Conservation (phyloP, 176 grass and related monocot genomes). For the Pontederia paniculata region DNA sequence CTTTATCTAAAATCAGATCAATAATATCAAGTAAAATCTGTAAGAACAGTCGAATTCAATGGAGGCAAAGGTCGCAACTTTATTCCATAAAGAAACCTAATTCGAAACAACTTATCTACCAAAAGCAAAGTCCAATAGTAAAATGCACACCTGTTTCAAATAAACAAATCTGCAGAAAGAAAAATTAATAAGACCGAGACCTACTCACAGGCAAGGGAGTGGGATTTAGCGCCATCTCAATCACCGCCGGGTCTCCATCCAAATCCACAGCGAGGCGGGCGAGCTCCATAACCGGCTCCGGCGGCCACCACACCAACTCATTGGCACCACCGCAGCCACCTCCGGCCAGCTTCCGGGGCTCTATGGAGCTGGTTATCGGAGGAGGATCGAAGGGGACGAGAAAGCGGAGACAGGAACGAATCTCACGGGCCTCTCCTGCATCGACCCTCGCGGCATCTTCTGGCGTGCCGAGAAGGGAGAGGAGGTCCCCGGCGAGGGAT, state of each 20-base stretch:
- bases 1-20: no score
- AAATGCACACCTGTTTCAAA: no score
- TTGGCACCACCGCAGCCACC: slow-evolving; percentile 10
- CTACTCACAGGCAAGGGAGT: slow-evolving; percentile 50
- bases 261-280: slow-evolving; percentile 66
- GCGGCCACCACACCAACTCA: slow-evolving; percentile 86
- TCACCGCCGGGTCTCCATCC: slow-evolving; percentile 56
- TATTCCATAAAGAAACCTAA: no score
- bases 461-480: slow-evolving; percentile 51
- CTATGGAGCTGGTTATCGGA: not conserved
- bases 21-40: not conserved
- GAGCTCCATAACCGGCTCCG: slow-evolving; percentile 67
- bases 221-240: slow-evolving; percentile 62
- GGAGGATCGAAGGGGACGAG: slow-evolving; percentile 39
- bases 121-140: no score
- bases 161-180: not conserved
- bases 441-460: slow-evolving; percentile 2
- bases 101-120: not conserved
- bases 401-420: slow-evolving; percentile 51
- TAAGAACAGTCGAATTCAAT: not conserved
- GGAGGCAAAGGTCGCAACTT: not conserved
- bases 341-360: not conserved
- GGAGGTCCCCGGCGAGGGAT: slow-evolving; percentile 49
- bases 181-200: not conserved
- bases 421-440: slow-evolving; percentile 28